These are phyloP conservation scores for Zizania palustris DNA, from an alignment of 202 grass and related monocot species.

Conservation along the genomic window DNA sequence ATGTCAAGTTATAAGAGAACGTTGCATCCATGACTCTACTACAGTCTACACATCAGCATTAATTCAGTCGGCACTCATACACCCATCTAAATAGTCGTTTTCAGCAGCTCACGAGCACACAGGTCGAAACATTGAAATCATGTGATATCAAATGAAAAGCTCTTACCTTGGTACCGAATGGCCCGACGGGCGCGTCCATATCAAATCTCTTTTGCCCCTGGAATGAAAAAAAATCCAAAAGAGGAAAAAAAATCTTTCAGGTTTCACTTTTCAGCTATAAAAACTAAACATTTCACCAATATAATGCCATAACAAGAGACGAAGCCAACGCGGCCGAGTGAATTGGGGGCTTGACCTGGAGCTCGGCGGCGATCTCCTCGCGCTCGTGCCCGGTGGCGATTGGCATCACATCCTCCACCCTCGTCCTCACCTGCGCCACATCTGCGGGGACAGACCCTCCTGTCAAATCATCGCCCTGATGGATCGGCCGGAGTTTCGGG, in stretches of 20 bases:
- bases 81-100: background rate
- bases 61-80: background rate
- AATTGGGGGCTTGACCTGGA: constrained; percentile 46
- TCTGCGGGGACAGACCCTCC: constrained; percentile 8
- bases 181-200: constrained; percentile 59
- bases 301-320: background rate
- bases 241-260: background rate
- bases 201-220: constrained; percentile 65
- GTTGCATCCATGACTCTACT: background rate
- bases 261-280: background rate
- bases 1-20: background rate
- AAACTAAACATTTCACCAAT: background rate
- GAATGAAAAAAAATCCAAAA: background rate
- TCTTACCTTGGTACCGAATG: constrained; percentile 71
- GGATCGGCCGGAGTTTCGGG: background rate
- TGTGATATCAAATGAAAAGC: background rate
- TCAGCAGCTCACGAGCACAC: background rate
- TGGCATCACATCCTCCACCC: constrained; percentile 75
- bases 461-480: constrained; percentile 21
- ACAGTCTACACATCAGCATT: constrained; percentile 22
- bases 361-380: constrained; percentile 68
- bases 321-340: background rate
- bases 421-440: constrained; percentile 39
- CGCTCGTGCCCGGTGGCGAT: constrained; percentile 71
- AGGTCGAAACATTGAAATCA: background rate